Evolutionary conservation across 1,284 basidiomycete genomes (phyloP).

Genomic region (Puccinia horiana): DNA sequence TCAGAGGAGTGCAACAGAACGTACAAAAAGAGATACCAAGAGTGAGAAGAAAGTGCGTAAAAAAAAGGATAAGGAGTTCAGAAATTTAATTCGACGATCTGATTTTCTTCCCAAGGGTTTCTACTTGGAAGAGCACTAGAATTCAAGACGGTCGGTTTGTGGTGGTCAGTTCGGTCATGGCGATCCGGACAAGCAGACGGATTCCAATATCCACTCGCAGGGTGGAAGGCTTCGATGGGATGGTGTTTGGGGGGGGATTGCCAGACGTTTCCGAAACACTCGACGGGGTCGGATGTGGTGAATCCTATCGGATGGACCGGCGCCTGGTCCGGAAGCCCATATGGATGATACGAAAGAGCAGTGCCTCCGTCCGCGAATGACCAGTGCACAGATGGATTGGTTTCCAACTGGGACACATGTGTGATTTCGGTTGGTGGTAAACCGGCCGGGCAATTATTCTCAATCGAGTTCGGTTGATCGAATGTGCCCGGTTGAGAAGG

Average conservation of each 20-base stretch:
- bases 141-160: neutral
- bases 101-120: slow-evolving; percentile 18
- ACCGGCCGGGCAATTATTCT: neutral
- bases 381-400: neutral
- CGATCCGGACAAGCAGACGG: neutral
- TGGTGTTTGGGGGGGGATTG: neutral
- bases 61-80: neutral
- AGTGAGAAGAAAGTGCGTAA: neutral
- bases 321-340: neutral
- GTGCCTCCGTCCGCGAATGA: neutral
- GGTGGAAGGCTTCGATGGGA: neutral
- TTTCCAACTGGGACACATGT: neutral
- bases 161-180: neutral
- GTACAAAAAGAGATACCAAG: too few species aligned
- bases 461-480: slow-evolving; percentile 9
- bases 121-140: neutral
- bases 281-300: neutral
- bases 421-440: neutral
- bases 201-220: slow-evolving; percentile 16
- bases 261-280: slow-evolving; percentile 18
- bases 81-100: slow-evolving; percentile 10
- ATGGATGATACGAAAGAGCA: neutral
- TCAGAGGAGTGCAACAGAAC: too few species aligned
- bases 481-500: slow-evolving; percentile 29
- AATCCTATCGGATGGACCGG: neutral